Evolutionary conservation across 495 filamentous ascomycete genomes (phyloP).

Genomic region (Penicillium cosmopolitanum): DNA sequence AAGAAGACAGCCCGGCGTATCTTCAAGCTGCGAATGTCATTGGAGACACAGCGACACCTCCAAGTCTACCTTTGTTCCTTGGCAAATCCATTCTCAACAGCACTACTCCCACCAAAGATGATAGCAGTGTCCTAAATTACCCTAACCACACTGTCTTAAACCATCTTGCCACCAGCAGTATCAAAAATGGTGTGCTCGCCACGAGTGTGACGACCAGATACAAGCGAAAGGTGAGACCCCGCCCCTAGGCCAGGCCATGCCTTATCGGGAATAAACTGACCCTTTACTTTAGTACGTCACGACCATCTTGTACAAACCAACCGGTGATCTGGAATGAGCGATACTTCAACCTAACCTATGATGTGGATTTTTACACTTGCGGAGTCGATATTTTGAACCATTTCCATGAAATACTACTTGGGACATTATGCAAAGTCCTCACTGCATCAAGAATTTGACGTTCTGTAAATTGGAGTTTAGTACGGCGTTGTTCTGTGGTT

Average conservation of each 20-base stretch:
- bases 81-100: slow-evolving; percentile 94
- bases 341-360: neutral
- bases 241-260: neutral
- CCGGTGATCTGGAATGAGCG: slow-evolving; percentile 49
- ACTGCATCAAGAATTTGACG: slow-evolving; percentile 1
- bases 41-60: slow-evolving; percentile 77
- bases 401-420: neutral
- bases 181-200: slow-evolving; percentile 94
- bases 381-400: neutral
- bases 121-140: slow-evolving; percentile 92
- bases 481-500: neutral
- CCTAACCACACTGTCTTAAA: slow-evolving; percentile 98
- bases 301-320: slow-evolving; percentile 96
- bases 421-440: neutral
- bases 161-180: slow-evolving; percentile 97
- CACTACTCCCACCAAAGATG: slow-evolving; percentile 89
- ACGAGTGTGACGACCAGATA: slow-evolving; percentile 96
- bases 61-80: slow-evolving; percentile 86
- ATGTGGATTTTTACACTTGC: slow-evolving; percentile 2
- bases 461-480: slow-evolving; percentile 1
- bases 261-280: neutral
- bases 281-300: slow-evolving; percentile 77
- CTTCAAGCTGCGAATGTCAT: slow-evolving; percentile 70
- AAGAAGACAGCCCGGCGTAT: slow-evolving; percentile 73
- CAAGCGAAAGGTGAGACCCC: slow-evolving; percentile 78